phyloP scores from a whole-genome alignment of 2,329 filamentous ascomycete genomes.

The Mycosphaerella arachidis region DNA sequence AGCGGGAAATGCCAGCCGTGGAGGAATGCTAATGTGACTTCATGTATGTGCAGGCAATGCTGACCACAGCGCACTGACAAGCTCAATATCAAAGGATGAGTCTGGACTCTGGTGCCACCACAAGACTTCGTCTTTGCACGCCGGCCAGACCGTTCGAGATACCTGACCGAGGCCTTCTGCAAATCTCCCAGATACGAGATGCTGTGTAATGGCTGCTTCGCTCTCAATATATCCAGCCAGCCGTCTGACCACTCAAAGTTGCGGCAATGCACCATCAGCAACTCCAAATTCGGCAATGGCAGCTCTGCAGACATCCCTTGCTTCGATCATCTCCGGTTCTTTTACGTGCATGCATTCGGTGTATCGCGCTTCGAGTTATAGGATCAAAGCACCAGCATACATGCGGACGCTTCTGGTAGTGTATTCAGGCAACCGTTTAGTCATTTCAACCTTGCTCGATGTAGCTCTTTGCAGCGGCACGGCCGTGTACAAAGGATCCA shows the following conservation, averaged over 20 bases:
- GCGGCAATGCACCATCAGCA: conserved; percentile 3
- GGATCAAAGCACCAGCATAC: neutral
- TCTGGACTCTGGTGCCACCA: neutral
- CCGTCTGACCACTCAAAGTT: neutral
- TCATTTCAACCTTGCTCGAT: conserved; percentile 10
- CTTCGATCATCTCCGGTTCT: neutral
- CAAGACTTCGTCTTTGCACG: neutral
- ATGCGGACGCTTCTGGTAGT: neutral
- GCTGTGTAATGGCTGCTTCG: conserved; percentile 3
- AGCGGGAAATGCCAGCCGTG: neutral
- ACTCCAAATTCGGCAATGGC: conserved; percentile 3
- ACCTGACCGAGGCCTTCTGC: neutral
- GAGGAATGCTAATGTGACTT: neutral
- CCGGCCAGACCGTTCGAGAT: neutral
- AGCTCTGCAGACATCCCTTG: neutral
- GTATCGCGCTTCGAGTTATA: neutral
- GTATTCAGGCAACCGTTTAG: conserved; percentile 5
- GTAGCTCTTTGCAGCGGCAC: conserved; percentile 13
- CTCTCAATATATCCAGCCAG: conserved; percentile 1
- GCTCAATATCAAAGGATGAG: neutral
- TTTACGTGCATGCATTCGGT: neutral
- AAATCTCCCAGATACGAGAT: neutral
- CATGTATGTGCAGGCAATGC: neutral
- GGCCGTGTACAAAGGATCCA: conserved; percentile 14
- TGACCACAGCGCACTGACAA: neutral